phyloP scores from a whole-genome alignment of 768 basidiomycete species.

The Auricularia heimuer region DNA sequence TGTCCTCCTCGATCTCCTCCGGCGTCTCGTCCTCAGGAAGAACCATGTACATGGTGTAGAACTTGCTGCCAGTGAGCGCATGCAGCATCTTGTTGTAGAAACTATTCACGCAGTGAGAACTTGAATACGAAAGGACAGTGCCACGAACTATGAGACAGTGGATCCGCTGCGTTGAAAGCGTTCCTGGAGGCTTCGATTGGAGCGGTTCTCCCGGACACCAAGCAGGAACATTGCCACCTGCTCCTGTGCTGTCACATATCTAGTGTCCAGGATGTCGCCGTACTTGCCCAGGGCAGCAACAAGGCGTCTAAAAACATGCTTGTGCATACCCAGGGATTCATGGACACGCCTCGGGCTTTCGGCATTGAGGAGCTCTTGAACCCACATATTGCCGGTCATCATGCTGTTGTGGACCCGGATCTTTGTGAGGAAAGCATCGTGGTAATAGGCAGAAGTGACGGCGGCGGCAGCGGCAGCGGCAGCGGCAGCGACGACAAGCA shows the following conservation, averaged over 20 bases:
- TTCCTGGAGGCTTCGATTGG: constrained; percentile 22
- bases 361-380: constrained; percentile 15
- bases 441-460: neutral
- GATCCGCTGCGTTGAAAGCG: constrained; percentile 29
- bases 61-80: constrained; percentile 17
- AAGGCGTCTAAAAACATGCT: constrained; percentile 21
- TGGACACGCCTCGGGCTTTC: constrained; percentile 5
- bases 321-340: constrained; percentile 19
- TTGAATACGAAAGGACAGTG: no score
- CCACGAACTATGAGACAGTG: constrained; percentile 21
- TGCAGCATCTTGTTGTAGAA: constrained; percentile 7
- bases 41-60: constrained; percentile 17
- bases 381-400: constrained; percentile 16
- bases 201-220: constrained; percentile 19
- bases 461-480: neutral
- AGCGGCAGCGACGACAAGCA: no score
- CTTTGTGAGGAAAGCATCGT: neutral
- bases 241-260: constrained; percentile 23
- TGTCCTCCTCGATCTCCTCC: constrained; percentile 12
- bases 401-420: constrained; percentile 11
- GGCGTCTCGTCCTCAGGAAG: constrained; percentile 14
- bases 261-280: constrained; percentile 14
- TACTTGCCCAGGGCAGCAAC: constrained; percentile 14
- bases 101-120: no score
- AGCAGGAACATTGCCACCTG: constrained; percentile 30